These are phyloP conservation scores for Fraxinus floribunda DNA, from an alignment of 305 asterid species.

Conservation along the genomic window DNA sequence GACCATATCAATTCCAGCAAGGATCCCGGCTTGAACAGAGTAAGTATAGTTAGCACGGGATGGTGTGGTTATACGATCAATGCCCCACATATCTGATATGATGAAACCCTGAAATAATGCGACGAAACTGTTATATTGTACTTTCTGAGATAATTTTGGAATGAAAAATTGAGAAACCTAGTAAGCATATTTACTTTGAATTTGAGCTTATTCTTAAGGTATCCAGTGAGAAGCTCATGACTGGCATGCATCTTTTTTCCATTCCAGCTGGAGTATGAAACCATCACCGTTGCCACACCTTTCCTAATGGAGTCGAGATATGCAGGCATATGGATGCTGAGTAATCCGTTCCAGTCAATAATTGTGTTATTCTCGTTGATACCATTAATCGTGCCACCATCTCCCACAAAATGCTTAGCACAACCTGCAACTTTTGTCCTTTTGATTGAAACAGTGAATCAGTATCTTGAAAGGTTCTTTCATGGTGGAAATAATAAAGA, in stretches of 20 bases:
- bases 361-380: constrained; percentile 14
- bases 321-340: constrained; percentile 1
- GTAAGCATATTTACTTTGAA: constrained; percentile 7
- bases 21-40: constrained; percentile 43
- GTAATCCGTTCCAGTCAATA: constrained; percentile 13
- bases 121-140: neutral
- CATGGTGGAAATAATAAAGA: neutral
- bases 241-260: constrained; percentile 28
- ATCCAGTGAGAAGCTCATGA: constrained; percentile 17
- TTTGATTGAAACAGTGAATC: neutral
- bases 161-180: neutral
- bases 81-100: constrained; percentile 43
- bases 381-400: constrained; percentile 14
- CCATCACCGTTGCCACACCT: constrained; percentile 6
- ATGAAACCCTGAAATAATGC: constrained; percentile 48
- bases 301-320: constrained; percentile 2
- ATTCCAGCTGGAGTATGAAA: constrained; percentile 26
- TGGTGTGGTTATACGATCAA: constrained; percentile 46
- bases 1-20: constrained; percentile 62
- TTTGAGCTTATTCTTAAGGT: constrained; percentile 22
- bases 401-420: constrained; percentile 19
- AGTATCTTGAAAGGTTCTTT: neutral
- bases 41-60: constrained; percentile 43
- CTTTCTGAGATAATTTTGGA: neutral
- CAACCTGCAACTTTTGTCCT: neutral